Base-by-base conservation (phyloP, 1,284 basidiomycete genomes). In the Ustilago tritici region DNA sequence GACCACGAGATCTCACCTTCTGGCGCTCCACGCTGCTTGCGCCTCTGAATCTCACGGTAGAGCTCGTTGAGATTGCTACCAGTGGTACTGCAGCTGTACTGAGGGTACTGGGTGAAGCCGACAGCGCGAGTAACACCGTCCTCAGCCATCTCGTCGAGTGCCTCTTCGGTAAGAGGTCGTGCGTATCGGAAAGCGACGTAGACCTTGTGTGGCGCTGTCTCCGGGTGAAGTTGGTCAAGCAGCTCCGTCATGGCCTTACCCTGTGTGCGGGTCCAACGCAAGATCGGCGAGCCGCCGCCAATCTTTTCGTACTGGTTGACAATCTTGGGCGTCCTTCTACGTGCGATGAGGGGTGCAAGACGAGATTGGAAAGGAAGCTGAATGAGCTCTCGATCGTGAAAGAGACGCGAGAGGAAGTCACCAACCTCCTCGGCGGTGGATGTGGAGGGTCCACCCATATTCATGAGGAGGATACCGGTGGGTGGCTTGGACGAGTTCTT, bases 51-150 rank as follows among this genome's bases (percentile, higher is more conserved):
- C 69, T 88, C 86, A 62, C 87, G 84, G 85, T 92, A 97, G 47
- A 99, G 88, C 88, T 99, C 96, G 85, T 99, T 99, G 82, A 99
- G 85, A 85, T 93, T 95, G 88, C 94, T 96, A 46, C 97, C 97
- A 0, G 97, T 99, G 5, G 97, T 99, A 75, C 93, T 95, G 88
- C 97, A 99, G 83, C 93, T 95, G 88, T 99, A 99, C 87, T 99
- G 97, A 1, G 97, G 97, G 86, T 99, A 99, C 88, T 99, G 97
- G 2, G 94, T 95, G 88, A 99, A 99, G 23, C 95, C 97, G 31
- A 99, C 89, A 0, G 96, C 97, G 64, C 95, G 90, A 84, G 90
- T 92, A 40, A 99, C 95, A 23, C 95, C 95, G 85, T 99, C 97
- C 59, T 88, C 90, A 87, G 91, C 92, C 92, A 99, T 93, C 87